Evolutionary conservation across 441 rosid species (phyloP).

Genomic region (Erodium texanum): DNA sequence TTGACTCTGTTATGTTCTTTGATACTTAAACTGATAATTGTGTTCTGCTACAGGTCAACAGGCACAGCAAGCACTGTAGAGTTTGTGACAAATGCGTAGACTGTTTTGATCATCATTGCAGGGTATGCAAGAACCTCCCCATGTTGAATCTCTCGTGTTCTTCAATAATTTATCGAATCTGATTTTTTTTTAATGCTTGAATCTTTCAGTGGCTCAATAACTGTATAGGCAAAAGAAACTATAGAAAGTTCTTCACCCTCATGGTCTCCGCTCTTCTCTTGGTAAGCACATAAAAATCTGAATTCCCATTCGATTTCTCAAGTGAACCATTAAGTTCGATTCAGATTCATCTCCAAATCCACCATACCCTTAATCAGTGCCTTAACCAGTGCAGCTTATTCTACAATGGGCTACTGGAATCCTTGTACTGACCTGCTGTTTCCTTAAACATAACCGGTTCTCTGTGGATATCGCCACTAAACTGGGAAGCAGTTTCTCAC

Average conservation of each 20-base stretch:
- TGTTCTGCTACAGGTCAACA: slow-evolving; percentile 56
- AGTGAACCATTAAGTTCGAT: not conserved
- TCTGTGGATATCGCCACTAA: slow-evolving; percentile 64
- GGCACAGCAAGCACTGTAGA: slow-evolving; percentile 96
- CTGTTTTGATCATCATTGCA: slow-evolving; percentile 93
- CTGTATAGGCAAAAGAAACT: slow-evolving; percentile 82
- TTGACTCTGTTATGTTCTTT: not conserved
- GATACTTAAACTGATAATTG: not conserved
- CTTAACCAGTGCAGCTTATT: slow-evolving; percentile 38
- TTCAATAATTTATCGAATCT: slow-evolving; percentile 12
- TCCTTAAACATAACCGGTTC: slow-evolving; percentile 61
- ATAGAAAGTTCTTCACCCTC: slow-evolving; percentile 80
- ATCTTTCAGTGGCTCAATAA: slow-evolving; percentile 88
- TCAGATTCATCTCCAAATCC: not conserved
- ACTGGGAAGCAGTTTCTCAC: slow-evolving; percentile 91
- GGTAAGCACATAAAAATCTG: not conserved
- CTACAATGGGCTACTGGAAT: slow-evolving; percentile 93
- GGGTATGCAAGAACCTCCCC: slow-evolving; percentile 31
- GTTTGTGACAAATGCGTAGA: slow-evolving; percentile 97
- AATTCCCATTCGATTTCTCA: not conserved
- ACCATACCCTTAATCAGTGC: not conserved
- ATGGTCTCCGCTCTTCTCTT: slow-evolving; percentile 83
- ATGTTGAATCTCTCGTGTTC: not conserved
- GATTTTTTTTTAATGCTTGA: slow-evolving; percentile 5
- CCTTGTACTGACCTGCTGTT: slow-evolving; percentile 71